Base-by-base conservation (phyloP, 2,329 filamentous ascomycete species). In the Juglanconis juglandina region DNA sequence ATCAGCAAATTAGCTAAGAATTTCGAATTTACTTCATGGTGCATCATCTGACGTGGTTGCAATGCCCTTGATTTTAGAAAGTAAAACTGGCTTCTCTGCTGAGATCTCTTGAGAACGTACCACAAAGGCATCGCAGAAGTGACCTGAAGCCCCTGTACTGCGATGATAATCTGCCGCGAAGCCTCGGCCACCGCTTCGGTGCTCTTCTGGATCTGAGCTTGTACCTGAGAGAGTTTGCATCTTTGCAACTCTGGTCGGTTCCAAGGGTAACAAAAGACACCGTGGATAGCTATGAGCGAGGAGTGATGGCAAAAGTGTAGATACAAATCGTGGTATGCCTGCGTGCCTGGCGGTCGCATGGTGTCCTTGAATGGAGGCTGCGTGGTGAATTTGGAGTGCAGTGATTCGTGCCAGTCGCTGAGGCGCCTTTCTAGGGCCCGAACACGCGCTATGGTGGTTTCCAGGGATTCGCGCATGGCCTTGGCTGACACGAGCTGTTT, bases 401-500 rank as follows among this genome's bases (percentile, higher is more conserved):
- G 6, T 8, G 51, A 53, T 2, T 39, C 14, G 5, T 13, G 51
- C 51, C 51, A 53, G 10, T 53, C 24, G 8, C 59, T 24, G 8
- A 62, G 49, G 35, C 53, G 51, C 17, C 37, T 30, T 17, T 58
- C 44, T 9, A 64, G 52, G 5, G 47, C 32, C 17, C 55, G 51
- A 1, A 54, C 55, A 5, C 14, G 13, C 3, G 34, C 37, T 24
- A 62, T 44, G 7, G 58, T 47, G 3, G 54, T 39, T 13, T 56
- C 62, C 4, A 37, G n/a, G 2, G 54, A 11, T n/a, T 59, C 46
- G 0, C 17, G 51, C 14, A 47, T 41, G 32, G 62, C 55, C 34
- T 56, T 59, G 4, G 50, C 62, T 11, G 59, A 54, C 9, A 53
- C 9, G 13, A 64, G 59, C 6, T 55, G 50, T 30, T 53, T 63